Conservation (phyloP, 2,329 filamentous ascomycete species). For the Aspergillus fischeri region DNA sequence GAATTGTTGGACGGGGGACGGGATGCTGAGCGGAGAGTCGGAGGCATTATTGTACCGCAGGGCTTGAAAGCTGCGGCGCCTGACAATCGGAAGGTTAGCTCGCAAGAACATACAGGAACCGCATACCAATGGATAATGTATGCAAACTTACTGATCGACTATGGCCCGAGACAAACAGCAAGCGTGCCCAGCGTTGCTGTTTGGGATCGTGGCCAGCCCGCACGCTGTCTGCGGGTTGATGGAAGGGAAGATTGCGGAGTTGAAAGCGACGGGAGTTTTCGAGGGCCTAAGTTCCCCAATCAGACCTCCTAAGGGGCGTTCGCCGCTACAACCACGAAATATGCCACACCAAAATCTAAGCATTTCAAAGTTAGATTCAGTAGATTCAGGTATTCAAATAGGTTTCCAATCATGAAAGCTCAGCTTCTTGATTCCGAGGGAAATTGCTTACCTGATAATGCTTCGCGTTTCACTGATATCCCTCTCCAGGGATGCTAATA, state of each 20-base stretch:
- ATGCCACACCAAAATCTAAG: slow-evolving; percentile 6
- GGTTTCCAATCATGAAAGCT: slow-evolving; percentile 1
- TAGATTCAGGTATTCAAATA: not conserved
- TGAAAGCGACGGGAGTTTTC: slow-evolving; percentile 24
- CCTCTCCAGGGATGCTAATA: slow-evolving; percentile 2
- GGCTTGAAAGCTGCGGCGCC: slow-evolving; percentile 17
- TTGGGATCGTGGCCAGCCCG: slow-evolving; percentile 29
- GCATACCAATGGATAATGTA: not conserved
- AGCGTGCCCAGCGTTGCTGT: slow-evolving; percentile 29
- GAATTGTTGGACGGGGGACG: slow-evolving; percentile 28
- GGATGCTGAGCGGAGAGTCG: slow-evolving; percentile 32
- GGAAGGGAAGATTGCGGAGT: slow-evolving; percentile 24
- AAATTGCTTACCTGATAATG: slow-evolving; percentile 5
- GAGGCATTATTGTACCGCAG: slow-evolving; percentile 28
- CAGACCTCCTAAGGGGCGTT: slow-evolving; percentile 23
- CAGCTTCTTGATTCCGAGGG: not conserved
- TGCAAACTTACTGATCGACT: slow-evolving; percentile 19
- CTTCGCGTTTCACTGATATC: slow-evolving; percentile 1
- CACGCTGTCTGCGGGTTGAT: slow-evolving; percentile 28
- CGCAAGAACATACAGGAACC: slow-evolving; percentile 6
- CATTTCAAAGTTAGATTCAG: slow-evolving; percentile 3
- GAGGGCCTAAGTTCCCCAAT: slow-evolving; percentile 18
- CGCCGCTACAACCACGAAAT: slow-evolving; percentile 16
- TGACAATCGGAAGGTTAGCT: slow-evolving; percentile 20
- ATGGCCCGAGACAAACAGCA: slow-evolving; percentile 23